Percentiles rank a stretch among this genome's conserved stretches.
Conservation (phyloP, 768 basidiomycete genomes). For the Lanmaoa rubissima region DNA sequence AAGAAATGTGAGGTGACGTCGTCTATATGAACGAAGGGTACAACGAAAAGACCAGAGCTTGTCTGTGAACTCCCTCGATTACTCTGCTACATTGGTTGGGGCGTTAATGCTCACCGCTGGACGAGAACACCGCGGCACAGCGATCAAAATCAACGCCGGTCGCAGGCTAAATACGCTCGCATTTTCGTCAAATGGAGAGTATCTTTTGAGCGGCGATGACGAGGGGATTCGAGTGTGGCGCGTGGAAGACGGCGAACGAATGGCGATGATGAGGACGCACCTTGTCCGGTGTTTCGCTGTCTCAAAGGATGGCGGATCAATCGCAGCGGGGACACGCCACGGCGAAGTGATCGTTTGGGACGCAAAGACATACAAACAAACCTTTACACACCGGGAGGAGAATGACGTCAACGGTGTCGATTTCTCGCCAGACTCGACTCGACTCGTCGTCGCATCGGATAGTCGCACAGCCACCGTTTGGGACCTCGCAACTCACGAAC, state of each 20-base stretch:
- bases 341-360: neutral
- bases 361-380: neutral
- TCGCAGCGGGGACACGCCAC: neutral
- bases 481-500: neutral
- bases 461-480: neutral
- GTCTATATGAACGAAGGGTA: neutral
- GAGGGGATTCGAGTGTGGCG: neutral
- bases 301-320: conserved; percentile 1
- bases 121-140: neutral
- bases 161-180: too few species aligned
- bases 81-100: neutral
- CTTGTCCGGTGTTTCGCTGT: neutral
- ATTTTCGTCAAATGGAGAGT: neutral
- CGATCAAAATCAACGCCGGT: neutral
- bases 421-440: conserved; percentile 3
- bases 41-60: neutral
- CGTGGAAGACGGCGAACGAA: neutral
- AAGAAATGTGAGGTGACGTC: neutral
- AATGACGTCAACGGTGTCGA: neutral
- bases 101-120: neutral
- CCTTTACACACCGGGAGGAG: too few species aligned
- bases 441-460: neutral
- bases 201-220: neutral
- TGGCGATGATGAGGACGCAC: neutral
- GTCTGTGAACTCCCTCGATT: neutral